These are phyloP conservation scores for Quercus engelmannii DNA, from an alignment of 306 rosid species.

Conservation along the genomic window DNA sequence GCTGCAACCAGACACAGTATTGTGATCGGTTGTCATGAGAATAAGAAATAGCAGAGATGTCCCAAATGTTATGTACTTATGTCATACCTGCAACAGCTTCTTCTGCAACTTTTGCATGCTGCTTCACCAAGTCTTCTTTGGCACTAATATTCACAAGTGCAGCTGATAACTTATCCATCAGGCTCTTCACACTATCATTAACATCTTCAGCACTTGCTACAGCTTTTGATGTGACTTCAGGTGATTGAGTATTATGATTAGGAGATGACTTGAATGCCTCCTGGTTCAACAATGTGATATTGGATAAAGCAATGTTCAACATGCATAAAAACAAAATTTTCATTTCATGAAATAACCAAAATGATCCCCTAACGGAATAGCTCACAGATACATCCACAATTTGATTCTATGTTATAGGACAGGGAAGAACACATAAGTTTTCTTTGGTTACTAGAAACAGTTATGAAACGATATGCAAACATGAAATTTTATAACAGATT, in stretches of 20 bases:
- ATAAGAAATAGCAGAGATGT: neutral
- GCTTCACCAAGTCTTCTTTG: constrained; percentile 93
- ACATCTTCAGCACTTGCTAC: constrained; percentile 25
- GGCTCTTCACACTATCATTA: constrained; percentile 41
- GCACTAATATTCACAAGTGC: constrained; percentile 80
- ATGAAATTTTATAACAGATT: neutral
- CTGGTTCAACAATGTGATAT: constrained; percentile 35
- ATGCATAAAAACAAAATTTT: constrained; percentile 7
- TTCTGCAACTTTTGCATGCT: constrained; percentile 97
- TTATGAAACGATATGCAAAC: neutral
- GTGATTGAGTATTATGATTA: constrained; percentile 50
- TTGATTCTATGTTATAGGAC: neutral
- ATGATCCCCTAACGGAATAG: neutral
- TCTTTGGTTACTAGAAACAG: neutral
- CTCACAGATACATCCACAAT: neutral
- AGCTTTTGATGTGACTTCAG: constrained; percentile 62
- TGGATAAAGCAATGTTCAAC: constrained; percentile 13
- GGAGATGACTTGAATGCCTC: constrained; percentile 66
- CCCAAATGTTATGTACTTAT: neutral
- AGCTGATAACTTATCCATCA: constrained; percentile 70
- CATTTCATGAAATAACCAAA: constrained; percentile 1
- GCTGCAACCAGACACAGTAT: neutral
- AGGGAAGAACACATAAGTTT: neutral
- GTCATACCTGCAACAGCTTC: constrained; percentile 94
- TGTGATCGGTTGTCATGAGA: neutral